Base-by-base conservation (phyloP, 495 filamentous ascomycete species). In the Sordaria brevicollis region DNA sequence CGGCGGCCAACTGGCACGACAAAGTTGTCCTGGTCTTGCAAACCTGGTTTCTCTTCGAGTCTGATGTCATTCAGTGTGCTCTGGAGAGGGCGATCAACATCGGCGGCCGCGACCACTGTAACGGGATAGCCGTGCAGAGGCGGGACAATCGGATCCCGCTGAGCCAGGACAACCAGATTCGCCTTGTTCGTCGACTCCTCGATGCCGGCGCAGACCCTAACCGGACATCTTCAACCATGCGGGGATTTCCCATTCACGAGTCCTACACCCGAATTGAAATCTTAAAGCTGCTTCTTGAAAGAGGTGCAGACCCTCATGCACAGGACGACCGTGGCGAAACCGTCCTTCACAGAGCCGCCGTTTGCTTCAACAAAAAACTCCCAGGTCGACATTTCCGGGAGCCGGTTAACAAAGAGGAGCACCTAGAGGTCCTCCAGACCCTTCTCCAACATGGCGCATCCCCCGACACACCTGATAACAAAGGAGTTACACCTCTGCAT, bases 401-500 rank as follows among this genome's bases (percentile, higher is more conserved):
- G 3, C 21, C 19, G 3, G 2, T 21, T 43, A 19, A 15, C 39
- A 19, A 4, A 25, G 41, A 49, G 49, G 49, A 29, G 11, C 5
- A 2, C 4, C 4, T 57, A 3, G 11, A 57, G 21, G 11, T 29
- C 25, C 21, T 31, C 49, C 49, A 31, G 5, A 29, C 11, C 3
- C 43, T 73, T n/a, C 9, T 75, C 31, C n/a, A 69, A 10, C 41
- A 65, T 33, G 69, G 71, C 5, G 71, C 71, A 33, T 69, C 67
- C 11, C 65, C 69, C 9, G 71, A 68, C 15, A 8, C 57, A 3
- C 49, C 43, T 34, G 69, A 75, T 29, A 33, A 69, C 5, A 43
- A 62, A 35, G 69, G 69, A 17, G 73, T 71, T n/a, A 69, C 67
- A 19, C 62, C 66, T 21, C 36, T 75, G 7, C 69, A 75, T 25